phyloP scores from a whole-genome alignment of 257 asterid species.

The Echium plantagineum region DNA sequence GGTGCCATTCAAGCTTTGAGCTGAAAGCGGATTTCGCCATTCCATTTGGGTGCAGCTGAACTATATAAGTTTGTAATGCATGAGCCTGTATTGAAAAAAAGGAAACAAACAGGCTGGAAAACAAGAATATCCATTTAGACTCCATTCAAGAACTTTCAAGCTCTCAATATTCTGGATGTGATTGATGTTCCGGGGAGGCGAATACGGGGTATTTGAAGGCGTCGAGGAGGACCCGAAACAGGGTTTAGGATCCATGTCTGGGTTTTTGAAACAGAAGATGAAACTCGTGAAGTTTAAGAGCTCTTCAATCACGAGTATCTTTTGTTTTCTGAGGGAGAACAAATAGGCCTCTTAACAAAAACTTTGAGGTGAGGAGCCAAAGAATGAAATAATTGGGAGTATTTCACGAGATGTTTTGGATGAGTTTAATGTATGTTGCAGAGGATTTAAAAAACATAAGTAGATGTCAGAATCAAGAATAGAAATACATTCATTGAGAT shows the following conservation, averaged over 20 bases:
- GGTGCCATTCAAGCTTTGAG: slow-evolving; percentile 79
- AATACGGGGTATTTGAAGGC: slow-evolving; percentile 51
- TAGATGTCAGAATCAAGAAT: background rate
- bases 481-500: background rate
- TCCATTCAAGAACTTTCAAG: slow-evolving; percentile 23
- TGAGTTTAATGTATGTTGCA: background rate
- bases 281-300: slow-evolving; percentile 69
- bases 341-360: background rate
- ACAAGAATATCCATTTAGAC: slow-evolving; percentile 14
- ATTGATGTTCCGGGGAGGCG: slow-evolving; percentile 13
- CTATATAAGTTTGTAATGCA: slow-evolving; percentile 50
- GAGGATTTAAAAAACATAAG: background rate
- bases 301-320: slow-evolving; percentile 81
- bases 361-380: slow-evolving; percentile 20
- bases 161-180: background rate
- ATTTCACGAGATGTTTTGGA: slow-evolving; percentile 18
- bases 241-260: slow-evolving; percentile 12
- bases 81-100: slow-evolving; percentile 29
- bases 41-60: slow-evolving; percentile 69
- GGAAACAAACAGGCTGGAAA: slow-evolving; percentile 19
- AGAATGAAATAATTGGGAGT: background rate
- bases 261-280: slow-evolving; percentile 26
- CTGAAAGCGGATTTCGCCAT: slow-evolving; percentile 22
- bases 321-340: slow-evolving; percentile 26
- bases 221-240: slow-evolving; percentile 17